Base-by-base conservation (phyloP, 2,329 filamentous ascomycete genomes). In the Ceratocystis harringtonii region DNA sequence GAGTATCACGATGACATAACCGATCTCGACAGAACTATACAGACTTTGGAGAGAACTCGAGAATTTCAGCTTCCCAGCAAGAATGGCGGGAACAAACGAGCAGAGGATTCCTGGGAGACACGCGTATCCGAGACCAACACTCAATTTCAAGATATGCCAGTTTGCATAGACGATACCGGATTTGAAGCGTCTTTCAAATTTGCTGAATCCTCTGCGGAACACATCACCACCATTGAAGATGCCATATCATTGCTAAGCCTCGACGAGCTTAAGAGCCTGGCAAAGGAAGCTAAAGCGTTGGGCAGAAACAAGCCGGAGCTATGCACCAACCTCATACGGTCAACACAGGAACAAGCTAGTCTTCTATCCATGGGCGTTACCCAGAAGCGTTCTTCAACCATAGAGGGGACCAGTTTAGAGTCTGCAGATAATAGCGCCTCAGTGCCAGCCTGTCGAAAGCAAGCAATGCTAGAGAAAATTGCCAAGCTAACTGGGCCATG, bases 291-390 rank as follows among this genome's bases (percentile, higher is more conserved):
- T 2, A 96, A 91, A 70, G 81, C 95, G 0, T 84, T 89, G 70
- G 92, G 92, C 1, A 94, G 89, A 74, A 96, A 89, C 71, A 99
- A 99, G 73, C 79, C 82, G 44, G 91, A 95, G 44, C 76, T 97
- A 6, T 76, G 92, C 32, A 81, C 80, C 68, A 86, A 87, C n/a
- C 79, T 97, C 7, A 81, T 84, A n/a, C 81, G 80, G 62, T 84
- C 85, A 71, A 92, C 88, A 72, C 83, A 85, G 66, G 84, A 83
- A 67, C 92, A 97, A 72, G 79, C 81, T 6, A 87, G 90, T 0
- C 78, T 97, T n/a, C 79, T 84, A 67, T 89, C 87, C 68, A 77
- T 85, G 36, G 83, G 84, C 1, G 58, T 65, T 15, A 65, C 48
- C 17, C 30, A 32, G 25, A 25, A 12, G 7, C 48, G 30, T 17